A percentile compares a stretch with the other conserved stretches of the same genome.
Evolutionary conservation across 108 stramenopile species (phyloP).

Genomic region (Fragilariopsis cylindrus): DNA sequence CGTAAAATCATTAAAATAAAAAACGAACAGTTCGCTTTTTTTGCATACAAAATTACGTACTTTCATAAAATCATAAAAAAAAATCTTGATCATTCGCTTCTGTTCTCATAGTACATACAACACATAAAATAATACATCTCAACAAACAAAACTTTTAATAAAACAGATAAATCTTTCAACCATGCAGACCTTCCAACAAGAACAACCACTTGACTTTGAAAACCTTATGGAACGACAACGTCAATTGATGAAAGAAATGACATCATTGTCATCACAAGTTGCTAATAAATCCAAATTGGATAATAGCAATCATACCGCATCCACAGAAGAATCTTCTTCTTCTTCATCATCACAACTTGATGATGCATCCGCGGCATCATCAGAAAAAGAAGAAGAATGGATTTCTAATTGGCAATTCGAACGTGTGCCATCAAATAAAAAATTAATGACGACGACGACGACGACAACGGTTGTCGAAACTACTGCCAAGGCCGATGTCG

Average conservation of each 20-base stretch:
- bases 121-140: too few relatives aligned
- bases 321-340: not conserved
- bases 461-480: not conserved
- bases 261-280: not conserved
- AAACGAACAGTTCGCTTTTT: too few relatives aligned
- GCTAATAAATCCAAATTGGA: not conserved
- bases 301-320: not conserved
- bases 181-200: too few relatives aligned
- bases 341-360: too few relatives aligned
- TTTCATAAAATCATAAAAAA: too few relatives aligned
- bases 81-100: too few relatives aligned
- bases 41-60: too few relatives aligned
- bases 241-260: constrained; percentile 2
- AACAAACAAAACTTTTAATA: too few relatives aligned
- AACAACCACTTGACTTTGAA: not conserved
- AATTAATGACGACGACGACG: not conserved
- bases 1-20: too few relatives aligned
- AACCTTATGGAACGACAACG: constrained; percentile 10
- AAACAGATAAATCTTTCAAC: too few relatives aligned
- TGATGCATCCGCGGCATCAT: not conserved
- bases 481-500: too few relatives aligned
- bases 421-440: constrained; percentile 9
- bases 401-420: constrained; percentile 19
- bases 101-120: too few relatives aligned
- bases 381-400: constrained; percentile 1